A percentile compares a stretch with the other conserved stretches of the same genome.
Evolutionary conservation across 305 asterid species (phyloP).

Genomic region (Fraxinus dipetala): DNA sequence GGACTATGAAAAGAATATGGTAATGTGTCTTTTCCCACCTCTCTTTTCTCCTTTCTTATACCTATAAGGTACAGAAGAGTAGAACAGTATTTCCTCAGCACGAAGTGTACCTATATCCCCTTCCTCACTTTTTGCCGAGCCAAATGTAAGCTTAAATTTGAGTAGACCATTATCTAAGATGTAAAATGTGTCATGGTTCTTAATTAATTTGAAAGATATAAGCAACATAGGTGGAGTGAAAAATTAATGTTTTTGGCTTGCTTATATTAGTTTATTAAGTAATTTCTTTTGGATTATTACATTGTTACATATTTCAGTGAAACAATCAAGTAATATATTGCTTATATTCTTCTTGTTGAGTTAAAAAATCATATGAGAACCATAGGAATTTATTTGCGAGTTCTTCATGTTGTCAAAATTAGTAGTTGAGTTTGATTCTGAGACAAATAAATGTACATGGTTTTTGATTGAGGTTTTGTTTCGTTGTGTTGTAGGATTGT

Average conservation of each 20-base stretch:
- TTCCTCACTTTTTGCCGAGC: neutral
- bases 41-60: neutral
- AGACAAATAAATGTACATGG: neutral
- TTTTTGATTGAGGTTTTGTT: slow-evolving; percentile 20
- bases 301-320: neutral
- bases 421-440: slow-evolving; percentile 10
- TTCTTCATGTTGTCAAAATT: slow-evolving; percentile 5
- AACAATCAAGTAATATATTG: neutral
- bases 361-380: neutral
- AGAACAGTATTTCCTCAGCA: neutral
- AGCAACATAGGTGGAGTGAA: neutral
- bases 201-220: neutral
- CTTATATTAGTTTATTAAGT: neutral
- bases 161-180: neutral
- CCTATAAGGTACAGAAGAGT: neutral
- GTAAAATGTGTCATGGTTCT: neutral
- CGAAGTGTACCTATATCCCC: neutral
- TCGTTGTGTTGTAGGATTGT: slow-evolving; percentile 36
- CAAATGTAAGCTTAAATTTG: neutral
- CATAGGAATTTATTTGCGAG: neutral
- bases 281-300: neutral
- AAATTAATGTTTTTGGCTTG: neutral
- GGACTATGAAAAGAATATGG: slow-evolving; percentile 7
- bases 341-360: neutral
- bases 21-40: slow-evolving; percentile 1